Conservation (phyloP, 192 early-diverging fungal genomes). For the Coemansia sp. region DNA sequence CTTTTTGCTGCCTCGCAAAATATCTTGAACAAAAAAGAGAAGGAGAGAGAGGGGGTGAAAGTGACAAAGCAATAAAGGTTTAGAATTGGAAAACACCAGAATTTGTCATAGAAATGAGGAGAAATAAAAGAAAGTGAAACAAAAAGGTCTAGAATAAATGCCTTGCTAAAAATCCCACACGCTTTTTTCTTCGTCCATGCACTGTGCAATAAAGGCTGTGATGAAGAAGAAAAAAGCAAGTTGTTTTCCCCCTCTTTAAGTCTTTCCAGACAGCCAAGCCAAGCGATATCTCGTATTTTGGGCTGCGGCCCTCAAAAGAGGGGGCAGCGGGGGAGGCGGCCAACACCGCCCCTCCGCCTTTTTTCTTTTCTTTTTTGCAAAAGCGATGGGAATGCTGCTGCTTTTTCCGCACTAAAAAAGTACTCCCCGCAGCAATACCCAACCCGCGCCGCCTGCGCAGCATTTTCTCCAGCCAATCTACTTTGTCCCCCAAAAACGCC, state of each 20-base stretch:
- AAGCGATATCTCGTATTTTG: background rate
- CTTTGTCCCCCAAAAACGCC: background rate
- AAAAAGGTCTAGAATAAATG: conserved; percentile 7
- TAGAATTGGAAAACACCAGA: background rate
- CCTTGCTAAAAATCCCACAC: background rate
- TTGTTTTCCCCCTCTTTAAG: background rate
- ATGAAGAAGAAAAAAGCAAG: background rate
- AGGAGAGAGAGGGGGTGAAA: background rate
- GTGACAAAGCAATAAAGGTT: background rate
- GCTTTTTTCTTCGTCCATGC: background rate
- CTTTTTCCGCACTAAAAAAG: conserved; percentile 3
- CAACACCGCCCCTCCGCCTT: background rate
- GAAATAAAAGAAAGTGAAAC: conserved; percentile 23
- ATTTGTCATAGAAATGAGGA: conserved; percentile 4
- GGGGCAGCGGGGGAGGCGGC: no score
- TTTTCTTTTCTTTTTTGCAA: no score
- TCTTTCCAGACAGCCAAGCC: background rate
- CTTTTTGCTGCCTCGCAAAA: background rate
- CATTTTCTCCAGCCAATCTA: background rate
- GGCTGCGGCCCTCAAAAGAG: conserved; percentile 6
- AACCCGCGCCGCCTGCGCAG: conserved; percentile 6
- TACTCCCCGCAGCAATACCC: background rate
- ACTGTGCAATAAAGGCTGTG: background rate
- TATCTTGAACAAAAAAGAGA: background rate
- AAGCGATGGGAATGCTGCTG: background rate